phyloP scores from a whole-genome alignment of 108 stramenopile genomes.

The Conticribra weissflogii region DNA sequence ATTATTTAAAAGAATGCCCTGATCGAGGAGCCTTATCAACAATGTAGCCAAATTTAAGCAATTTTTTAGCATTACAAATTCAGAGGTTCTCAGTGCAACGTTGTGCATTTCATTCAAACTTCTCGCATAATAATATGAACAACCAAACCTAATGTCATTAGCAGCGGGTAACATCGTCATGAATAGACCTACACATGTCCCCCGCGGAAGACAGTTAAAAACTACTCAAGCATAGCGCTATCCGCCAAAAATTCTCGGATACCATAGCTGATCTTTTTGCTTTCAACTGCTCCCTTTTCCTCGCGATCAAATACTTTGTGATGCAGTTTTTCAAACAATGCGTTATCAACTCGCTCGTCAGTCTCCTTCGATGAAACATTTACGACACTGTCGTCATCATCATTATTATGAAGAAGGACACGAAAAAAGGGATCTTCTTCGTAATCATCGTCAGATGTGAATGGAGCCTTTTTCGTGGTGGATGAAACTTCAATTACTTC shows the following conservation, averaged over 20 bases:
- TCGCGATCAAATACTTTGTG: conserved; percentile 19
- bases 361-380: conserved; percentile 7
- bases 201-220: no score
- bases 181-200: background rate
- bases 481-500: conserved; percentile 13
- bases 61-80: no score
- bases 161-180: background rate
- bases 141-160: background rate
- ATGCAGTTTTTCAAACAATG: conserved; percentile 26
- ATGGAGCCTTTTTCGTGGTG: background rate
- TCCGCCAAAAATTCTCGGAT: conserved; percentile 18
- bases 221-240: conserved; percentile 17
- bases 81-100: no score
- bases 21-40: no score
- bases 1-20: no score
- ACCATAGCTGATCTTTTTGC: conserved; percentile 20
- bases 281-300: background rate
- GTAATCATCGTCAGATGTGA: conserved; percentile 11
- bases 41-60: no score
- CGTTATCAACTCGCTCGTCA: conserved; percentile 17
- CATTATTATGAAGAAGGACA: conserved; percentile 25
- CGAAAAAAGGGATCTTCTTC: conserved; percentile 29
- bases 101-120: no score
- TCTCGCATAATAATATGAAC: no score
- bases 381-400: conserved; percentile 15